A percentile compares a stretch with the other conserved stretches of the same genome.
Evolutionary conservation across 1,284 basidiomycete genomes (phyloP).

Genomic region (Albatrellus sp.): DNA sequence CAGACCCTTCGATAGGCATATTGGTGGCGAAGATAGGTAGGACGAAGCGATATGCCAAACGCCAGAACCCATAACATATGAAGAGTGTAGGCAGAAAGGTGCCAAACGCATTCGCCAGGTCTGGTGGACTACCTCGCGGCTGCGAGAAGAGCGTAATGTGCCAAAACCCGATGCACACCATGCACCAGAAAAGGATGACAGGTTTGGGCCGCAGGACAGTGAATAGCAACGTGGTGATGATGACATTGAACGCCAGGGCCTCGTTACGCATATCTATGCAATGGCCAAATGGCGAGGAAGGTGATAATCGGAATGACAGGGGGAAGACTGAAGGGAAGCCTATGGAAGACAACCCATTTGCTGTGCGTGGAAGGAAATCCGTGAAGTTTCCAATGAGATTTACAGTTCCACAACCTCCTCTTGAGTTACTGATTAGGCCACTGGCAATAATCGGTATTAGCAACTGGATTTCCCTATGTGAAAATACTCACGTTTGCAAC

Average conservation of each 20-base stretch:
- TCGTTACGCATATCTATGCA: conserved; percentile 62
- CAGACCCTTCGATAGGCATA: conserved; percentile 57
- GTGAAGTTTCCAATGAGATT: conserved; percentile 63
- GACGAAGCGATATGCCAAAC: conserved; percentile 63
- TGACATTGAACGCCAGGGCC: conserved; percentile 61
- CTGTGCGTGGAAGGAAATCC: conserved; percentile 45
- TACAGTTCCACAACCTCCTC: conserved; percentile 70
- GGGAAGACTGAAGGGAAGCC: conserved; percentile 73
- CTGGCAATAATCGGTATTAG: conserved; percentile 24
- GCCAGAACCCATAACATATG: conserved; percentile 72
- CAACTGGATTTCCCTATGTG: not conserved
- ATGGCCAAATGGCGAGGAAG: conserved; percentile 31
- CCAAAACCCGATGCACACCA: conserved; percentile 83
- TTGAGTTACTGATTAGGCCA: conserved; percentile 49
- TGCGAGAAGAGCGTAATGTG: conserved; percentile 76
- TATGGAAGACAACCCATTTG: conserved; percentile 57
- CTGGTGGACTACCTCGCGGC: conserved; percentile 56
- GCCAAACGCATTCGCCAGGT: conserved; percentile 56
- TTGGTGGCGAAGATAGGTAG: conserved; percentile 52
- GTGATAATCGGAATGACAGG: conserved; percentile 35
- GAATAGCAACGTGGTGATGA: conserved; percentile 56
- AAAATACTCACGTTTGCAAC: conserved; percentile 53
- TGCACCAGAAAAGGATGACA: conserved; percentile 62
- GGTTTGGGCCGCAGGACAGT: conserved; percentile 63
- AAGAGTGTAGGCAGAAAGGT: conserved; percentile 75